phyloP scores from a whole-genome alignment of 208 protist species.

The Trypanosoma theileri region DNA sequence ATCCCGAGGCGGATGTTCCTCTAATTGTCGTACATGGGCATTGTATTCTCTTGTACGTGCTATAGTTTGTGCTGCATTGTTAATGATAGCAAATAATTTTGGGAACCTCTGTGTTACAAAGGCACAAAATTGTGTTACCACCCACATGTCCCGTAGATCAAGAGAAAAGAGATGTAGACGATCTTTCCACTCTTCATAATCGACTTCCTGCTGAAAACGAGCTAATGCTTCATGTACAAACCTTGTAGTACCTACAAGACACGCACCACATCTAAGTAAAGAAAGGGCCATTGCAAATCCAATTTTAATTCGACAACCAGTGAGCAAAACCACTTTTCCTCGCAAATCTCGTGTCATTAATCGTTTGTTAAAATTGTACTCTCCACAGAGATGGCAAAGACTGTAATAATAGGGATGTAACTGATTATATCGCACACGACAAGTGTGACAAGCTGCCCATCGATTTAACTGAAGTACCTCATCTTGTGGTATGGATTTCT shows the following conservation, averaged over 20 bases:
- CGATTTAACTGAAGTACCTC: constrained; percentile 47
- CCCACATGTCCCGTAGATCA: constrained; percentile 93
- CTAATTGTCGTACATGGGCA: constrained; percentile 69
- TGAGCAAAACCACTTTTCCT: constrained; percentile 92
- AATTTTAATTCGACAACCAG: constrained; percentile 93
- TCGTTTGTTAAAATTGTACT: constrained; percentile 96
- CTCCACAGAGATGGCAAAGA: constrained; percentile 94
- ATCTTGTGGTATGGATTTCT: constrained; percentile 37
- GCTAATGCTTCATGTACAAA: constrained; percentile 89
- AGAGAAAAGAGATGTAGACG: constrained; percentile 94
- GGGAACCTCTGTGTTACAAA: constrained; percentile 64
- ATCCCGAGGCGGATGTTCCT: constrained; percentile 44
- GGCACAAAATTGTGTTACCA: constrained; percentile 93
- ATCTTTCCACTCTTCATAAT: constrained; percentile 89
- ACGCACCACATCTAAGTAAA: constrained; percentile 81
- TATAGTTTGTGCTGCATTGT: constrained; percentile 98
- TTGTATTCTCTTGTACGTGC: constrained; percentile 93
- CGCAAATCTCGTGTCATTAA: constrained; percentile 87
- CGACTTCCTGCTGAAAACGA: constrained; percentile 80
- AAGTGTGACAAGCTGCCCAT: constrained; percentile 82
- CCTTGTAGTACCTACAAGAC: constrained; percentile 87
- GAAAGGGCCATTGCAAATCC: constrained; percentile 92
- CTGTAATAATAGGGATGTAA: constrained; percentile 97
- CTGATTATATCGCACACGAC: constrained; percentile 79
- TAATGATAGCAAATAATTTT: constrained; percentile 93